Conservation (phyloP, 2,329 filamentous ascomycete genomes). For the Colletotrichum phormii region DNA sequence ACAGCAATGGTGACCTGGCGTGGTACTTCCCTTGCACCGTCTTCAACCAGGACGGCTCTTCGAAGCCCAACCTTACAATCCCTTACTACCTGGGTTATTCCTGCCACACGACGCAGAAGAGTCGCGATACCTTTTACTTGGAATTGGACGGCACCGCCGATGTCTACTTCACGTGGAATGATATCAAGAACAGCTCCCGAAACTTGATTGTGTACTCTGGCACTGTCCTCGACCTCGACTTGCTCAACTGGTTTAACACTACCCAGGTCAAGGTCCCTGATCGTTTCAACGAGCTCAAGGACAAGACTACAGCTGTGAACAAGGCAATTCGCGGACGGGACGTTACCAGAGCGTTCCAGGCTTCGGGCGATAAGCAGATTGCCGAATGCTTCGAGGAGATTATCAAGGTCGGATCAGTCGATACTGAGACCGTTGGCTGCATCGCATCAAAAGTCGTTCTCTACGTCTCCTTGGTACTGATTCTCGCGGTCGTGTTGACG, state of each 20-base stretch:
- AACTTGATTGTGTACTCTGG: constrained; percentile 96
- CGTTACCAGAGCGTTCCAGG: constrained; percentile 88
- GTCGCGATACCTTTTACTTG: constrained; percentile 81
- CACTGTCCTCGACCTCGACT: constrained; percentile 88
- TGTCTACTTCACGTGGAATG: constrained; percentile 96
- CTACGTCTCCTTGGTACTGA: constrained; percentile 92
- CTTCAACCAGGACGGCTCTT: constrained; percentile 94
- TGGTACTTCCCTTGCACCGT: constrained; percentile 97
- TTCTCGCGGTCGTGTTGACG: constrained; percentile 85
- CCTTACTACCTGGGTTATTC: constrained; percentile 86
- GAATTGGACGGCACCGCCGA: constrained; percentile 77
- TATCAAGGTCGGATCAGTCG: constrained; percentile 94
- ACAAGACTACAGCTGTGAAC: constrained; percentile 71
- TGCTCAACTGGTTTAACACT: constrained; percentile 90
- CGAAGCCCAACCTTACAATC: constrained; percentile 77
- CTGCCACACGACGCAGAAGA: constrained; percentile 82
- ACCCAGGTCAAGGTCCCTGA: constrained; percentile 80
- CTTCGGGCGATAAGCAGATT: constrained; percentile 79
- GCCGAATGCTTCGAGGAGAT: constrained; percentile 92
- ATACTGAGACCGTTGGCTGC: constrained; percentile 95
- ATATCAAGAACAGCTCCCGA: constrained; percentile 87
- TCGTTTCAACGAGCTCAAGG: constrained; percentile 83
- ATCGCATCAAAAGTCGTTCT: constrained; percentile 98
- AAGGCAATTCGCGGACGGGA: constrained; percentile 82
- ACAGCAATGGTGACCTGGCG: constrained; percentile 78